A percentile compares a stretch with the other conserved stretches of the same genome.
These are phyloP conservation scores for Aspergillus biplanus DNA, from an alignment of 495 filamentous ascomycete genomes.

Conservation along the genomic window DNA sequence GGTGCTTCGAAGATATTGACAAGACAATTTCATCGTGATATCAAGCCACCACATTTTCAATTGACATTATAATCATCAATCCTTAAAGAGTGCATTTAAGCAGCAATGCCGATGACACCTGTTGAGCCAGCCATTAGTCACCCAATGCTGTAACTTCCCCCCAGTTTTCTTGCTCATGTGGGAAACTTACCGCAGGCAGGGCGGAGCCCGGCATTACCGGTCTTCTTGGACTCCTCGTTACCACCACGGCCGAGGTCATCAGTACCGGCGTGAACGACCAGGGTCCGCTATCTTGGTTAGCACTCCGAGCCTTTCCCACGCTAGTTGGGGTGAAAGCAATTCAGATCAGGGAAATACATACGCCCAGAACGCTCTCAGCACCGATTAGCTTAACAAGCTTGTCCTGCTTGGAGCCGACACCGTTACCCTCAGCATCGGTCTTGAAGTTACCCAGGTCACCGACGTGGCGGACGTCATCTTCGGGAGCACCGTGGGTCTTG, in stretches of 20 bases:
- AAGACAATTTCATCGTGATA: slow-evolving; percentile 9
- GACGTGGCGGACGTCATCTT: slow-evolving; percentile 83
- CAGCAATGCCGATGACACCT: slow-evolving; percentile 90
- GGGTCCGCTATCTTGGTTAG: slow-evolving; percentile 68
- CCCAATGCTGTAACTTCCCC: not conserved
- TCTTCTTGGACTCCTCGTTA: slow-evolving; percentile 93
- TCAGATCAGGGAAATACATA: slow-evolving; percentile 49
- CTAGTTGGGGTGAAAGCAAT: not conserved
- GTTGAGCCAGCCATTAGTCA: slow-evolving; percentile 7
- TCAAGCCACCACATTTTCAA: slow-evolving; percentile 19
- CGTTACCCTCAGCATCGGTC: slow-evolving; percentile 88
- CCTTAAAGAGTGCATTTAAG: slow-evolving; percentile 34
- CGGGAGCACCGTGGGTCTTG: slow-evolving; percentile 89
- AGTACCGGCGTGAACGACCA: slow-evolving; percentile 92
- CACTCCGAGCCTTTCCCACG: not conserved
- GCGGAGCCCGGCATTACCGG: slow-evolving; percentile 89
- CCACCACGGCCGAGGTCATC: slow-evolving; percentile 93
- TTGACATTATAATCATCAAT: slow-evolving; percentile 22
- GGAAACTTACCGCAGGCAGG: slow-evolving; percentile 82
- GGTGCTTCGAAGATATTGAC: not conserved
- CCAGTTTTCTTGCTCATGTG: not conserved
- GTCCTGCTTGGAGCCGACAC: slow-evolving; percentile 75
- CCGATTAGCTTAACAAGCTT: slow-evolving; percentile 91
- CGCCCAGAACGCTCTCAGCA: slow-evolving; percentile 91
- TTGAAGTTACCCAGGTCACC: slow-evolving; percentile 97